Percentiles rank a stretch among this genome's conserved stretches.
Conservation (phyloP, 2,329 filamentous ascomycete genomes). For the Herpotrichia juniperi region DNA sequence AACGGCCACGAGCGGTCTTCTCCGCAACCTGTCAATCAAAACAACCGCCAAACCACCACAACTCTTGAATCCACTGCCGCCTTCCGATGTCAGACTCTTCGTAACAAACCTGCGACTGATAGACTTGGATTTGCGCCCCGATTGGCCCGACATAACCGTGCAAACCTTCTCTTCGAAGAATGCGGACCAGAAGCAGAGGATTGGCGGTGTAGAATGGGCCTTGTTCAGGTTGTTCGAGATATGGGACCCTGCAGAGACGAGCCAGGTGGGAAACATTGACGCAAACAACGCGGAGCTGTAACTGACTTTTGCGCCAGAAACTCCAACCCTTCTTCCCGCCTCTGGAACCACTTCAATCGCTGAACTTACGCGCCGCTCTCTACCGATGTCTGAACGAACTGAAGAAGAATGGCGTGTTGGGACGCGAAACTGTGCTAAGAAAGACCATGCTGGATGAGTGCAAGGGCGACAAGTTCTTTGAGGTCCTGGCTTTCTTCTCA, state of each 20-base stretch:
- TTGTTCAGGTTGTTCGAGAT: slow-evolving; percentile 85
- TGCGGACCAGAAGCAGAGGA: slow-evolving; percentile 80
- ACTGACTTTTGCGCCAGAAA: slow-evolving; percentile 62
- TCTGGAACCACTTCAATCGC: slow-evolving; percentile 84
- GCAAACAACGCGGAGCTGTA: background rate
- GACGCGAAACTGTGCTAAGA: slow-evolving; percentile 78
- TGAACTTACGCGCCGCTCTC: slow-evolving; percentile 85
- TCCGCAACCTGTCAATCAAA: slow-evolving; percentile 40
- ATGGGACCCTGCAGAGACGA: slow-evolving; percentile 79
- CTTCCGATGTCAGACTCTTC: slow-evolving; percentile 61
- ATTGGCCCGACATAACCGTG: slow-evolving; percentile 79
- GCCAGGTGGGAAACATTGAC: slow-evolving; percentile 59
- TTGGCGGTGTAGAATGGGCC: slow-evolving; percentile 86
- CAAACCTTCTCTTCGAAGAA: slow-evolving; percentile 73
- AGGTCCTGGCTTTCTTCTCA: slow-evolving; percentile 83
- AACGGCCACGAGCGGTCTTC: slow-evolving; percentile 22
- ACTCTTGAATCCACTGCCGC: slow-evolving; percentile 25
- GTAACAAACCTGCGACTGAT: slow-evolving; percentile 84
- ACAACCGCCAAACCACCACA: slow-evolving; percentile 30
- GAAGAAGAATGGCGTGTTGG: slow-evolving; percentile 85
- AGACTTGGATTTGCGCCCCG: slow-evolving; percentile 73
- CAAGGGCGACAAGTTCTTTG: slow-evolving; percentile 87
- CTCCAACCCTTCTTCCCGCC: slow-evolving; percentile 90
- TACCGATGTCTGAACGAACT: slow-evolving; percentile 80
- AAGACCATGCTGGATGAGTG: slow-evolving; percentile 98